phyloP scores from a whole-genome alignment of 768 basidiomycete species.

The Collybia sordida region DNA sequence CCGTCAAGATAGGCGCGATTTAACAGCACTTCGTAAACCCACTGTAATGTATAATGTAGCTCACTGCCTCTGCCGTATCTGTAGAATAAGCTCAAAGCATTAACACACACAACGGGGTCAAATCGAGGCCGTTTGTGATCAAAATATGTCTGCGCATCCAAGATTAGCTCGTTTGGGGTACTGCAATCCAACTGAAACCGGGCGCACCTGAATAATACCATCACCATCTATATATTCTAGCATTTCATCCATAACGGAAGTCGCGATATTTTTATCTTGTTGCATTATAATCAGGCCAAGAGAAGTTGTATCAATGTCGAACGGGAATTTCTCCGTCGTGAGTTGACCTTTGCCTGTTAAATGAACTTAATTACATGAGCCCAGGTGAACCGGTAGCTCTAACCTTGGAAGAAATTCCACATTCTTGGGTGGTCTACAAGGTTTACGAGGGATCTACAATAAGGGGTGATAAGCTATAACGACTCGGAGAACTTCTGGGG shows the following conservation, averaged over 20 bases:
- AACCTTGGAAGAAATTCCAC: conserved; percentile 59
- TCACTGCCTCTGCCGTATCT: conserved; percentile 46
- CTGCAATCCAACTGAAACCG: neutral
- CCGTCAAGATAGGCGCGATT: conserved; percentile 56
- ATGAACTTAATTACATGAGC: neutral
- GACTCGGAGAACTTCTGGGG: neutral
- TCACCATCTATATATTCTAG: conserved; percentile 47
- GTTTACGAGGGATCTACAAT: conserved; percentile 40
- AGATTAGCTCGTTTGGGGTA: neutral
- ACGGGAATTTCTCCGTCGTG: conserved; percentile 50
- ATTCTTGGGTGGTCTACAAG: conserved; percentile 38
- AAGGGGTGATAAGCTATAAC: neutral
- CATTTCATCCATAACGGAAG: conserved; percentile 58
- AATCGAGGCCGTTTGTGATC: conserved; percentile 49
- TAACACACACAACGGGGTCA: conserved; percentile 54
- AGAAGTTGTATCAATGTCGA: conserved; percentile 61
- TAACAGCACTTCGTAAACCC: conserved; percentile 48
- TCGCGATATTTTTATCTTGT: conserved; percentile 28
- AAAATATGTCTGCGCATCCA: conserved; percentile 47
- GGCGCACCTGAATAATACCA: conserved; percentile 47
- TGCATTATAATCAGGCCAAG: conserved; percentile 45
- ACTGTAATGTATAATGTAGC: conserved; percentile 41
- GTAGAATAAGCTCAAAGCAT: conserved; percentile 50
- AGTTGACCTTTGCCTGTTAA: conserved; percentile 34
- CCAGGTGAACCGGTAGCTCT: conserved; percentile 2